A percentile compares a stretch with the other conserved stretches of the same genome.
phyloP scores from a whole-genome alignment of 257 asterid genomes.

The Orobanche coerulescens region DNA sequence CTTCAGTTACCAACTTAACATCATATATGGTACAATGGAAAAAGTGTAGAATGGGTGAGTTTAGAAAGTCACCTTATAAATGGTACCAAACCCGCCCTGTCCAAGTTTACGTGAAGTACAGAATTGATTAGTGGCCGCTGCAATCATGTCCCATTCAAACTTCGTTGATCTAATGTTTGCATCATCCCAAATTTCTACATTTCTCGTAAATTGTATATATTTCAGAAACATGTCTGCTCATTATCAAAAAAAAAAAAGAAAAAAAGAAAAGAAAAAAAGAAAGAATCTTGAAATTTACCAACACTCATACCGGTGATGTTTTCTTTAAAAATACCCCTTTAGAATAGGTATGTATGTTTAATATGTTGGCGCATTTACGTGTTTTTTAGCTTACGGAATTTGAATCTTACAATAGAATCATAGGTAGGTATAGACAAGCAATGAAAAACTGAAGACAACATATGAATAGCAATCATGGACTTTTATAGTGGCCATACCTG shows the following conservation, averaged over 20 bases:
- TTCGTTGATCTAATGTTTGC: neutral
- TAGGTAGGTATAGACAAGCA: no score
- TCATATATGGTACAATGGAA: neutral
- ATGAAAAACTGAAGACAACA: neutral
- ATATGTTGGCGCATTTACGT: no score
- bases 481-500: neutral
- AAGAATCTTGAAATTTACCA: neutral
- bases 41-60: neutral
- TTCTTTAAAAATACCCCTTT: no score
- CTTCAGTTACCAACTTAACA: neutral
- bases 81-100: neutral
- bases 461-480: neutral
- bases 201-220: neutral
- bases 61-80: slow-evolving; percentile 19
- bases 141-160: slow-evolving; percentile 18
- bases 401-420: no score
- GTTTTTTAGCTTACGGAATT: no score
- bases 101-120: slow-evolving; percentile 9
- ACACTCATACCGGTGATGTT: neutral
- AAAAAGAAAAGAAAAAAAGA: neutral
- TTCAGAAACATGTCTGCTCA: no score
- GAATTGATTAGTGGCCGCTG: slow-evolving; percentile 22
- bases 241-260: neutral
- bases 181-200: slow-evolving; percentile 8
- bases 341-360: no score